Conservation (phyloP, 2,329 filamentous ascomycete species). For the Geosmithia flava region DNA sequence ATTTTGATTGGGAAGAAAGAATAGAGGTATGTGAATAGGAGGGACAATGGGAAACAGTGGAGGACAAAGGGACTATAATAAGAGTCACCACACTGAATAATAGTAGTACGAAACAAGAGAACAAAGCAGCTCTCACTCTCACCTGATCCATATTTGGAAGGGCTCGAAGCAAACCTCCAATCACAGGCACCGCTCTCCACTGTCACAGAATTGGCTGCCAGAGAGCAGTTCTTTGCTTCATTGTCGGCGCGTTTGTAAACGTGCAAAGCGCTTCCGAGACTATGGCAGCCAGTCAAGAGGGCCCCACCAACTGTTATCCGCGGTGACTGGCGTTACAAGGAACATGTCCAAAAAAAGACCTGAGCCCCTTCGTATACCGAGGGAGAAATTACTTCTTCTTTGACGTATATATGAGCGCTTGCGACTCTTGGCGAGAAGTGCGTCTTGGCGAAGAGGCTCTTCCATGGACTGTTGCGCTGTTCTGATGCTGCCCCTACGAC, state of each 20-base stretch:
- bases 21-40: slow-evolving; percentile 1
- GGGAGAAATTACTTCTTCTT: no score
- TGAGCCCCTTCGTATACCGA: no score
- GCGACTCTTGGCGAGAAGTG: background rate
- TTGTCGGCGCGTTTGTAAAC: slow-evolving; percentile 1
- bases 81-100: background rate
- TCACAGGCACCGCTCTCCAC: background rate
- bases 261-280: slow-evolving; percentile 1
- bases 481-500: background rate
- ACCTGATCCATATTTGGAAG: slow-evolving; percentile 4
- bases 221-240: background rate
- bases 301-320: background rate
- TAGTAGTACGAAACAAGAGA: background rate
- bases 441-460: background rate
- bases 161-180: slow-evolving; percentile 1
- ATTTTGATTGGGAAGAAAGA: background rate
- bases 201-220: background rate
- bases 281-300: slow-evolving; percentile 4
- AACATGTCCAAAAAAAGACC: background rate
- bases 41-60: background rate
- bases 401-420: background rate
- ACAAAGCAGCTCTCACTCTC: background rate
- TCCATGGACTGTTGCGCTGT: background rate
- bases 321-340: slow-evolving; percentile 1
- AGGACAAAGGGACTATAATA: background rate